Conservation (phyloP, 2,329 filamentous ascomycete species). For the Aureobasidium sp. region DNA sequence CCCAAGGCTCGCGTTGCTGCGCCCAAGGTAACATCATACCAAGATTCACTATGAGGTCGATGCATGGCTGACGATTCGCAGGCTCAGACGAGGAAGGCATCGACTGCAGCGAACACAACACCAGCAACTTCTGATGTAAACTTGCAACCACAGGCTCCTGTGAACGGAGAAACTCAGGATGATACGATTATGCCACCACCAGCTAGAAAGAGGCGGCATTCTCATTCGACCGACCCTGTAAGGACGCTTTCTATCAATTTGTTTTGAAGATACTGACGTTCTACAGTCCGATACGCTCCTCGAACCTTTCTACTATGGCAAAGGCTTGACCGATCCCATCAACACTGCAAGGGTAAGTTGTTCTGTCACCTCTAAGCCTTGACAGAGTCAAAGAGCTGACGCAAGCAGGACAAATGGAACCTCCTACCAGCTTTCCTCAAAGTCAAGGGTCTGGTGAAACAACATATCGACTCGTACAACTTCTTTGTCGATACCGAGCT, state of each 20-base stretch:
- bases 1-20: slow-evolving; percentile 12
- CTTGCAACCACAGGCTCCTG: background rate
- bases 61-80: background rate
- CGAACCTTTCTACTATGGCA: slow-evolving; percentile 64
- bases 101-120: slow-evolving; percentile 13
- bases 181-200: background rate
- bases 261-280: background rate
- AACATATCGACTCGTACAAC: slow-evolving; percentile 98
- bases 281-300: slow-evolving; percentile 49
- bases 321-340: slow-evolving; percentile 61
- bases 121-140: background rate
- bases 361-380: background rate
- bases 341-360: slow-evolving; percentile 48
- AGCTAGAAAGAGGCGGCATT: slow-evolving; percentile 13
- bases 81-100: slow-evolving; percentile 13
- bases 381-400: background rate
- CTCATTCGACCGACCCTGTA: slow-evolving; percentile 15
- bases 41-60: background rate
- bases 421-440: slow-evolving; percentile 94
- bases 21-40: slow-evolving; percentile 5
- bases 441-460: slow-evolving; percentile 93
- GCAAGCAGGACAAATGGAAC: slow-evolving; percentile 80
- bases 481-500: slow-evolving; percentile 96
- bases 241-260: background rate
- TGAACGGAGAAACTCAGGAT: slow-evolving; percentile 7